Evolutionary conservation across 306 rosid species (phyloP).

Genomic region (Begonia masoniana): DNA sequence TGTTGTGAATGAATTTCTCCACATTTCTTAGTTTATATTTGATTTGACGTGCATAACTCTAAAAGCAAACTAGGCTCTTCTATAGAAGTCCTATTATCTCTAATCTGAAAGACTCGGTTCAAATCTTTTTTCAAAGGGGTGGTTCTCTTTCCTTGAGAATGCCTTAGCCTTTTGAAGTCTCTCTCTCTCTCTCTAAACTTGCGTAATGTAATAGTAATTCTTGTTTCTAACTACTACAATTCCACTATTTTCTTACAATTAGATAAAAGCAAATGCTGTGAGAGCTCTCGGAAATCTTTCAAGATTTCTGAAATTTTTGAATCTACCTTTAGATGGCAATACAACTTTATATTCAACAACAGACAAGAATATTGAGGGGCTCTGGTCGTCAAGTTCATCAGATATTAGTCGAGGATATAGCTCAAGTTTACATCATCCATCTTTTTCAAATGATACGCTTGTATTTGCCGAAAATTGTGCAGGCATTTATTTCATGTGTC

Average conservation of each 20-base stretch:
- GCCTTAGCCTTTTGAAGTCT: neutral
- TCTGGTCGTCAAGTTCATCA: constrained; percentile 14
- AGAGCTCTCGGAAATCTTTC: constrained; percentile 97
- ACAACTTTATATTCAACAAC: constrained; percentile 7
- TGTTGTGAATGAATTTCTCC: too few relatives aligned
- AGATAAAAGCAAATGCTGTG: constrained; percentile 97
- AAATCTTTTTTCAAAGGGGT: too few relatives aligned
- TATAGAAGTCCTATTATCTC: too few relatives aligned
- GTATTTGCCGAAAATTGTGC: constrained; percentile 60
- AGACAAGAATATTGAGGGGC: constrained; percentile 10
- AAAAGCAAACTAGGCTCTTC: too few relatives aligned
- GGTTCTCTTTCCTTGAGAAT: neutral
- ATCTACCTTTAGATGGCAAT: constrained; percentile 19
- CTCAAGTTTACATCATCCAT: constrained; percentile 17
- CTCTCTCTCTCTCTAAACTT: neutral
- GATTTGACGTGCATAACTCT: too few relatives aligned
- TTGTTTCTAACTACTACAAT: neutral
- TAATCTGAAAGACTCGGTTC: too few relatives aligned
- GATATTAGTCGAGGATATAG: constrained; percentile 10
- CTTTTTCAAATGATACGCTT: constrained; percentile 27
- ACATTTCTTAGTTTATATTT: too few relatives aligned
- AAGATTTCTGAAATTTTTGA: constrained; percentile 48
- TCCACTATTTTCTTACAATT: constrained; percentile 8
- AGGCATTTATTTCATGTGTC: constrained; percentile 68
- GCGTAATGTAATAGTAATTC: neutral